A percentile compares a stretch with the other conserved stretches of the same genome.
These are phyloP conservation scores for Rugosomyces carneus DNA, from an alignment of 1,284 basidiomycete species.

Conservation along the genomic window DNA sequence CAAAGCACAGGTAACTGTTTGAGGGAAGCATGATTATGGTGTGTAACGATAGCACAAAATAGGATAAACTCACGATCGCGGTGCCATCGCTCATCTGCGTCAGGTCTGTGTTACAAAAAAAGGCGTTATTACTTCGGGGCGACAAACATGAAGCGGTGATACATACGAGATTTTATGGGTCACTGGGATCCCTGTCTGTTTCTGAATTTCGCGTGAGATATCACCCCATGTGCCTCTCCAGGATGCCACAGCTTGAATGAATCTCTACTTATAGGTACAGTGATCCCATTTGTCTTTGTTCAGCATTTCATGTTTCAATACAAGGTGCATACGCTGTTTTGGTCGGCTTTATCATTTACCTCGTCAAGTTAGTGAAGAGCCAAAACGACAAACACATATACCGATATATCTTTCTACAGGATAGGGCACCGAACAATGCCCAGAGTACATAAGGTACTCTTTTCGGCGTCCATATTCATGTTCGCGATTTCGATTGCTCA, in stretches of 20 bases:
- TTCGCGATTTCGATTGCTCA: background rate
- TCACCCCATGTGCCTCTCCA: slow-evolving; percentile 16
- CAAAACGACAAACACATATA: background rate
- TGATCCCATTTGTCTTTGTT: background rate
- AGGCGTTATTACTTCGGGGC: background rate
- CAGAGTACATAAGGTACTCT: slow-evolving; percentile 7
- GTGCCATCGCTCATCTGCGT: slow-evolving; percentile 12
- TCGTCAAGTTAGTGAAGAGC: slow-evolving; percentile 7
- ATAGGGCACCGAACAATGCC: slow-evolving; percentile 7
- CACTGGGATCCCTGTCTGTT: slow-evolving; percentile 14
- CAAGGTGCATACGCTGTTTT: slow-evolving; percentile 11
- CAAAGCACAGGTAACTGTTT: slow-evolving; percentile 14
- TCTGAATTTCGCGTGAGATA: slow-evolving; percentile 14
- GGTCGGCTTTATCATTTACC: slow-evolving; percentile 6
- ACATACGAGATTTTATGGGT: slow-evolving; percentile 12
- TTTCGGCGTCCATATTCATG: background rate
- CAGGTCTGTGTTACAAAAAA: slow-evolving; percentile 1
- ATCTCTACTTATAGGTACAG: slow-evolving; percentile 14
- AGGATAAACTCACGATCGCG: slow-evolving; percentile 8
- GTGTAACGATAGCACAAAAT: background rate
- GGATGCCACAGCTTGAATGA: slow-evolving; percentile 10
- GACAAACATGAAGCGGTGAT: background rate
- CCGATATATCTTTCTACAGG: background rate
- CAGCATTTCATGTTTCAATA: background rate
- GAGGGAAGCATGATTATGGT: background rate